A percentile compares a stretch with the other conserved stretches of the same genome.
These are phyloP conservation scores for Bremia lactucae DNA, from an alignment of 352 stramenopile genomes.

Conservation along the genomic window DNA sequence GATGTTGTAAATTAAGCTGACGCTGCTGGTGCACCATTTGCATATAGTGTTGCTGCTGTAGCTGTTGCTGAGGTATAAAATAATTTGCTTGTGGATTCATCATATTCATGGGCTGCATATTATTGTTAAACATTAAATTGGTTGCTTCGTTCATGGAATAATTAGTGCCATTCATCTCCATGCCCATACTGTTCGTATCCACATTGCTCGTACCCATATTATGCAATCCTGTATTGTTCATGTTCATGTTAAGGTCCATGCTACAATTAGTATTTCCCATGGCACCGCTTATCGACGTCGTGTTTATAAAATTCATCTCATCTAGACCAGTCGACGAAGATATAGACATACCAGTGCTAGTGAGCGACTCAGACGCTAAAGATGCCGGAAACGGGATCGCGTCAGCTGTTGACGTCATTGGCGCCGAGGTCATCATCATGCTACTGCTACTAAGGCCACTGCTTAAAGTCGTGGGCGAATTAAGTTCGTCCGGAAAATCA, in stretches of 20 bases:
- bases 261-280: slow-evolving; percentile 13
- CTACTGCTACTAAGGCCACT: slow-evolving; percentile 10
- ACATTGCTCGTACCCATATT: slow-evolving; percentile 45
- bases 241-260: slow-evolving; percentile 31
- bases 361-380: slow-evolving; percentile 48
- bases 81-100: slow-evolving; percentile 63
- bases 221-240: slow-evolving; percentile 10
- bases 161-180: slow-evolving; percentile 52
- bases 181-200: slow-evolving; percentile 43
- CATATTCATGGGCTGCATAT: slow-evolving; percentile 66
- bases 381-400: slow-evolving; percentile 73
- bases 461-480: slow-evolving; percentile 37
- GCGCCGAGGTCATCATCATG: slow-evolving; percentile 18
- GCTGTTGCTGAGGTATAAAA: slow-evolving; percentile 56
- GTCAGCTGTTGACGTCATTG: slow-evolving; percentile 25
- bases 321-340: slow-evolving; percentile 39
- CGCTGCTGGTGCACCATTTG: slow-evolving; percentile 35
- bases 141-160: slow-evolving; percentile 43
- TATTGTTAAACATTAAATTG: slow-evolving; percentile 65
- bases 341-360: slow-evolving; percentile 16
- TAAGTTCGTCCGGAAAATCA: slow-evolving; percentile 81
- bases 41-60: slow-evolving; percentile 78
- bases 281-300: slow-evolving; percentile 18
- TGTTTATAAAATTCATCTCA: slow-evolving; percentile 26
- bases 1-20: slow-evolving; percentile 24